phyloP scores from a whole-genome alignment of 2,329 filamentous ascomycete genomes.

The Fusarium cicatricum region DNA sequence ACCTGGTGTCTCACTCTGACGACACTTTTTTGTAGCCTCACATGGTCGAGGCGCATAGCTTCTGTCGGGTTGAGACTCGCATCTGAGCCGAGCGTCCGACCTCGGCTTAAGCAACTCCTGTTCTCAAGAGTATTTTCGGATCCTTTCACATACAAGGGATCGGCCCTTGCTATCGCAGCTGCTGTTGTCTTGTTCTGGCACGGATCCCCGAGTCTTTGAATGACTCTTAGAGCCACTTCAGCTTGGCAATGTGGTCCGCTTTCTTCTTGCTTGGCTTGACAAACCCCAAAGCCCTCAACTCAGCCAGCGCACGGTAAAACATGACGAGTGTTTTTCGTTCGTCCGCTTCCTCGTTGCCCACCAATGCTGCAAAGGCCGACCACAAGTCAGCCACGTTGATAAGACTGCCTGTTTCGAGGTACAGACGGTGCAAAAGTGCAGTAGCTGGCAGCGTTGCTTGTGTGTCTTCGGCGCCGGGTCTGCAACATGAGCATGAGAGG shows the following conservation, averaged over 20 bases:
- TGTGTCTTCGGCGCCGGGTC: constrained; percentile 56
- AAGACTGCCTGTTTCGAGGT: constrained; percentile 77
- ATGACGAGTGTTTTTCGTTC: constrained; percentile 71
- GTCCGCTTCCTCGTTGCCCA: constrained; percentile 54
- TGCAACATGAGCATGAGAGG: constrained; percentile 76
- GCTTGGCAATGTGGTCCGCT: constrained; percentile 88
- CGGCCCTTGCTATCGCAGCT: constrained; percentile 1
- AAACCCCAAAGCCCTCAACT: constrained; percentile 85
- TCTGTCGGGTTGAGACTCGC: background rate
- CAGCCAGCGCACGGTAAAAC: constrained; percentile 87
- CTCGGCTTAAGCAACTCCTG: constrained; percentile 7
- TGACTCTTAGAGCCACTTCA: constrained; percentile 72
- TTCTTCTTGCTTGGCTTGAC: constrained; percentile 92
- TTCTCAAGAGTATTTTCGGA: constrained; percentile 10
- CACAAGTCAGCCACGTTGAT: constrained; percentile 84
- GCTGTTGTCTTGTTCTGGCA: constrained; percentile 1
- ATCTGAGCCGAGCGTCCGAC: constrained; percentile 8
- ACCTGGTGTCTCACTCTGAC: constrained; percentile 40
- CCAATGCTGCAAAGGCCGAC: constrained; percentile 75
- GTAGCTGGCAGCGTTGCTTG: constrained; percentile 72
- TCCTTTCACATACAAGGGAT: constrained; percentile 19
- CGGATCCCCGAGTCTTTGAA: constrained; percentile 9
- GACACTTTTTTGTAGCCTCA: constrained; percentile 18
- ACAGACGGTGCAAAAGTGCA: constrained; percentile 79
- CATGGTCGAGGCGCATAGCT: constrained; percentile 11